phyloP scores from a whole-genome alignment of 2,329 filamentous ascomycete genomes.

The Fusarium sp. region DNA sequence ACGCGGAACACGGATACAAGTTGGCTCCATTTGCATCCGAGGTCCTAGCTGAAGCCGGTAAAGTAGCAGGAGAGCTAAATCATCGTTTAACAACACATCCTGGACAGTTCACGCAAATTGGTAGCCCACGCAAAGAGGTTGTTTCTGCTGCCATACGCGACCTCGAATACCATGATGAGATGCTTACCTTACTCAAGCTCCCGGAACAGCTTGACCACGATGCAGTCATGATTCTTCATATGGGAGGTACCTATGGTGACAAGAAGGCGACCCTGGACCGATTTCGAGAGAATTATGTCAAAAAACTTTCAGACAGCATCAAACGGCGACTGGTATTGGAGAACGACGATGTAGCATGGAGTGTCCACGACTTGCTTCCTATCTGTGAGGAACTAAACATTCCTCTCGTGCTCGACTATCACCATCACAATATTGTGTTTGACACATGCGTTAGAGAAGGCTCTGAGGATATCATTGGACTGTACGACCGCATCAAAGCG shows the following conservation, averaged over 20 bases:
- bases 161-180: conserved; percentile 86
- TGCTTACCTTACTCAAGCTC: conserved; percentile 79
- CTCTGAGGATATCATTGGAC: conserved; percentile 77
- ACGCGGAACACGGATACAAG: conserved; percentile 85
- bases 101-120: conserved; percentile 91
- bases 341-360: conserved; percentile 93
- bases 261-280: conserved; percentile 80
- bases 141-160: conserved; percentile 81
- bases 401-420: conserved; percentile 89
- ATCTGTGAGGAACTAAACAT: conserved; percentile 95
- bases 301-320: conserved; percentile 69
- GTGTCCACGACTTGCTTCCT: conserved; percentile 89
- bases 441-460: conserved; percentile 80
- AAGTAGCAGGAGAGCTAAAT: conserved; percentile 77
- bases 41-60: conserved; percentile 78
- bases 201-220: conserved; percentile 82
- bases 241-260: conserved; percentile 91
- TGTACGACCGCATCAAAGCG: conserved; percentile 79
- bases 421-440: conserved; percentile 96
- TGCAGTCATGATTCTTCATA: conserved; percentile 93
- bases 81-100: conserved; percentile 92
- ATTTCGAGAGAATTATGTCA: conserved; percentile 78
- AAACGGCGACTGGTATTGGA: conserved; percentile 88
- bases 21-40: conserved; percentile 84
- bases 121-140: conserved; percentile 80